These are phyloP conservation scores for Penicillium antarcticum DNA, from an alignment of 495 filamentous ascomycete species.

Conservation along the genomic window DNA sequence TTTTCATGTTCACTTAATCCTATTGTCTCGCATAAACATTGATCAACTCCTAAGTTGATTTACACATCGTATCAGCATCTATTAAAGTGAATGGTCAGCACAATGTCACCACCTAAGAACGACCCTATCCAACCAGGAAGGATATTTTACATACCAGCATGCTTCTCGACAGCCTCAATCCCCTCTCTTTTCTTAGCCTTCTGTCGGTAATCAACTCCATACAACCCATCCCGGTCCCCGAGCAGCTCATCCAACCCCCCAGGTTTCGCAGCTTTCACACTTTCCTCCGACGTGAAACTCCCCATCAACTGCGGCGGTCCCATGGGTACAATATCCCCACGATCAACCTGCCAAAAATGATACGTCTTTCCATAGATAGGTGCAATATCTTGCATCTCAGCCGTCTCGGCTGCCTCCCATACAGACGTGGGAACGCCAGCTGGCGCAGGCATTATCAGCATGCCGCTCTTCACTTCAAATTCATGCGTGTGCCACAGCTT, in stretches of 20 bases:
- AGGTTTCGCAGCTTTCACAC: constrained; percentile 55
- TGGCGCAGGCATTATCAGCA: constrained; percentile 81
- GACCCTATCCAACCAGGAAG: background rate
- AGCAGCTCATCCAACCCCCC: constrained; percentile 57
- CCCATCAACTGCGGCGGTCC: constrained; percentile 76
- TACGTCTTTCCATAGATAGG: constrained; percentile 85
- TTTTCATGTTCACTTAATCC: background rate
- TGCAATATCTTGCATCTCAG: constrained; percentile 73
- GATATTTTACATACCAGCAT: constrained; percentile 44
- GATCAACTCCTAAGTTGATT: constrained; percentile 31
- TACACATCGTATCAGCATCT: constrained; percentile 52
- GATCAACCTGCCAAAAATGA: constrained; percentile 84
- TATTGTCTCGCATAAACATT: background rate
- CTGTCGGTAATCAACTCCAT: constrained; percentile 54
- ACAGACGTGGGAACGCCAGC: constrained; percentile 44
- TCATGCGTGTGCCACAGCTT: constrained; percentile 79
- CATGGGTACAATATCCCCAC: constrained; percentile 72
- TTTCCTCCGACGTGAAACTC: constrained; percentile 60
- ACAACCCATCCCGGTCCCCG: constrained; percentile 62
- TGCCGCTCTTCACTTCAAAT: constrained; percentile 83
- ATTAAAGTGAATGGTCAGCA: constrained; percentile 5
- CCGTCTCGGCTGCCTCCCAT: constrained; percentile 76
- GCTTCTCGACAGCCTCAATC: constrained; percentile 56
- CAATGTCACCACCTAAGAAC: background rate
- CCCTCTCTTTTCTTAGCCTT: constrained; percentile 63